phyloP scores from a whole-genome alignment of 495 filamentous ascomycete genomes.

The Tuber aestivum region DNA sequence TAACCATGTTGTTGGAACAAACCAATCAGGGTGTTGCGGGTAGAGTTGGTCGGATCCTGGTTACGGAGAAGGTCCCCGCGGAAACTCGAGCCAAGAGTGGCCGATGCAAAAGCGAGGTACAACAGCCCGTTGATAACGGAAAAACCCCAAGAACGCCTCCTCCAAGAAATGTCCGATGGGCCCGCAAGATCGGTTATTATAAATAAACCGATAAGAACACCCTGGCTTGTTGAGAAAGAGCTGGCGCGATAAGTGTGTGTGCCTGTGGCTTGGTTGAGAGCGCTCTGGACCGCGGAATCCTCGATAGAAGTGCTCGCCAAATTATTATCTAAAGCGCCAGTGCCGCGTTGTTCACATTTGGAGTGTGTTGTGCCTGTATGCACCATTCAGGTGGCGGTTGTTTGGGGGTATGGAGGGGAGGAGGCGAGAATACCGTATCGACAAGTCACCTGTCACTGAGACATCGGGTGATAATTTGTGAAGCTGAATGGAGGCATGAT shows the following conservation, averaged over 20 bases:
- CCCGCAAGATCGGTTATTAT: background rate
- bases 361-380: background rate
- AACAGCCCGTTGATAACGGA: constrained; percentile 6
- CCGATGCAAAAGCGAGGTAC: background rate
- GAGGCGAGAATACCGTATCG: background rate
- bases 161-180: background rate
- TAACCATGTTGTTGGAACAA: background rate
- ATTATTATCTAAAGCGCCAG: background rate
- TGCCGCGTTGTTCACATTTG: background rate
- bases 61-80: background rate
- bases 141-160: background rate
- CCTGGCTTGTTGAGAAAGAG: background rate
- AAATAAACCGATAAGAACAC: background rate
- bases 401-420: background rate
- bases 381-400: background rate
- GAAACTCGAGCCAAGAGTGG: background rate
- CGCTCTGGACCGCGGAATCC: background rate
- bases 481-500: background rate
- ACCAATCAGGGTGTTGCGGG: background rate
- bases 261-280: background rate
- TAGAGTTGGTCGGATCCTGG: background rate
- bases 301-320: background rate
- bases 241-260: background rate
- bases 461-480: background rate
- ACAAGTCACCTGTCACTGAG: background rate